Evolutionary conservation across 768 basidiomycete genomes (phyloP).

Genomic region (Leccinum obscurum): DNA sequence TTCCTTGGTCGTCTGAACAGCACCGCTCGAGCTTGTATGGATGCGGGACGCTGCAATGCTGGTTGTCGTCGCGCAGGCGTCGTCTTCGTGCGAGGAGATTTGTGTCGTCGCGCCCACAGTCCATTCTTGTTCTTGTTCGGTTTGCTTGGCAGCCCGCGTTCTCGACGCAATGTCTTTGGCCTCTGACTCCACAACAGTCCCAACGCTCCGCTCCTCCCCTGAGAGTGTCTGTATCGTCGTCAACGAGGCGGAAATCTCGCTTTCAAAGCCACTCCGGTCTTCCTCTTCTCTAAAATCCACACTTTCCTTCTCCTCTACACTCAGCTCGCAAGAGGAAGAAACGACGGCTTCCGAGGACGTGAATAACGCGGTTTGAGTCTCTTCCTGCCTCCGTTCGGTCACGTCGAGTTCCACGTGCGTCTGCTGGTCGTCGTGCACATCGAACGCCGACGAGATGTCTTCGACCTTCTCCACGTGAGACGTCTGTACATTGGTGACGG

Average conservation of each 20-base stretch:
- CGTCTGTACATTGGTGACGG: neutral
- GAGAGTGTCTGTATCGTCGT: neutral
- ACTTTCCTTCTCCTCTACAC: neutral
- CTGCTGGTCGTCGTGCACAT: neutral
- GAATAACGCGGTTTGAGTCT: neutral
- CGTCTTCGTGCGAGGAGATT: no score
- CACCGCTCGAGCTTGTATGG: no score
- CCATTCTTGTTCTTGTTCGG: neutral
- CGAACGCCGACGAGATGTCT: neutral
- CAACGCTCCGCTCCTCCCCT: neutral
- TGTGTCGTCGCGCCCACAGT: neutral
- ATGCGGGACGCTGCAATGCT: no score
- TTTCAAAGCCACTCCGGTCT: neutral
- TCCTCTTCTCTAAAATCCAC: neutral
- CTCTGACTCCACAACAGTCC: neutral
- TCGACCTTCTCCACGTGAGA: neutral
- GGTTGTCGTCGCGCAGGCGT: no score
- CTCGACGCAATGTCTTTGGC: neutral
- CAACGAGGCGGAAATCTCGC: neutral
- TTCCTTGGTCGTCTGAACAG: neutral
- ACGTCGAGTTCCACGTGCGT: neutral
- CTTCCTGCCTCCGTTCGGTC: neutral
- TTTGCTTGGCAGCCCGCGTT: neutral
- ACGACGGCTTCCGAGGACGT: neutral
- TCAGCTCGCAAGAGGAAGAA: neutral